phyloP scores from a whole-genome alignment of 2,329 filamentous ascomycete genomes.

The Fusarium sp. region DNA sequence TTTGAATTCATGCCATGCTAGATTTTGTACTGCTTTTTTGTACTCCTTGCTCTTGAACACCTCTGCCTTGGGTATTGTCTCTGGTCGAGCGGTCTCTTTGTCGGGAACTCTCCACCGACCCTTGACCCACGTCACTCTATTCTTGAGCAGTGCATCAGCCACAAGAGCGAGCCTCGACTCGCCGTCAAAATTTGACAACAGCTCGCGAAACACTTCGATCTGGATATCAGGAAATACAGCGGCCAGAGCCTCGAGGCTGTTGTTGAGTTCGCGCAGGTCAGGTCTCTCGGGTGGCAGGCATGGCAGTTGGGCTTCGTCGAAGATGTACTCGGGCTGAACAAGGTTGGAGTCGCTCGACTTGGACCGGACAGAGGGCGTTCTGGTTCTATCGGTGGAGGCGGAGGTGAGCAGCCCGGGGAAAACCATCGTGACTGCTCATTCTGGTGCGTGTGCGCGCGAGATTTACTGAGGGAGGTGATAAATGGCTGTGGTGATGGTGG shows the following conservation, averaged over 20 bases:
- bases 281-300: slow-evolving; percentile 60
- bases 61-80: slow-evolving; percentile 64
- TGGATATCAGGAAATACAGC: slow-evolving; percentile 83
- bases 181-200: slow-evolving; percentile 76
- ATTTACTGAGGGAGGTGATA: neutral
- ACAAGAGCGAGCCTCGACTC: slow-evolving; percentile 81
- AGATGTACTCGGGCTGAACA: slow-evolving; percentile 57
- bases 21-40: slow-evolving; percentile 70
- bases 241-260: slow-evolving; percentile 71
- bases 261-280: slow-evolving; percentile 75
- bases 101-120: slow-evolving; percentile 67
- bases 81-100: slow-evolving; percentile 44
- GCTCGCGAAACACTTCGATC: slow-evolving; percentile 82
- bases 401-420: slow-evolving; percentile 58
- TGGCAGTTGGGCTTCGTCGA: slow-evolving; percentile 63
- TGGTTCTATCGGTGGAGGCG: slow-evolving; percentile 51
- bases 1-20: slow-evolving; percentile 79
- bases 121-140: slow-evolving; percentile 73
- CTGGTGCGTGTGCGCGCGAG: slow-evolving; percentile 26
- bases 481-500: slow-evolving; percentile 10
- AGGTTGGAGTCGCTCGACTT: slow-evolving; percentile 43
- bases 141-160: slow-evolving; percentile 78
- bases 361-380: slow-evolving; percentile 45
- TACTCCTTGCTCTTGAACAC: slow-evolving; percentile 74
- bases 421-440: slow-evolving; percentile 57